Conservation (phyloP, 306 rosid genomes). For the Hylodesmum podocarpum region DNA sequence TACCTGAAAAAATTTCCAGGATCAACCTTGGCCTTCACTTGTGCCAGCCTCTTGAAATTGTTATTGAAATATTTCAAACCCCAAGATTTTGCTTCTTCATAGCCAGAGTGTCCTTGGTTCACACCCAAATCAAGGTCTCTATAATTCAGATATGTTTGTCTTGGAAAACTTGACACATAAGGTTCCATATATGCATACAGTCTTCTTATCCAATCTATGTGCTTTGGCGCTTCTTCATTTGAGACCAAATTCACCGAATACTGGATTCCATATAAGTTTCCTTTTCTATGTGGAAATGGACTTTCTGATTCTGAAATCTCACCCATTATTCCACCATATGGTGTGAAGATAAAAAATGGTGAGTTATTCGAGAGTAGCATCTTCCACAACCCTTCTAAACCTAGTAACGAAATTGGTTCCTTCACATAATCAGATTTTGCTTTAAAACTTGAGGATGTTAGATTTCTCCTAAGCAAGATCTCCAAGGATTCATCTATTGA, state of each 20-base stretch:
- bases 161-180: constrained; percentile 32
- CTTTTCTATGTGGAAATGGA: constrained; percentile 39
- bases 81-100: constrained; percentile 31
- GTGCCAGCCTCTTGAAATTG: constrained; percentile 42
- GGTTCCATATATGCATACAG: constrained; percentile 21
- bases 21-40: constrained; percentile 48
- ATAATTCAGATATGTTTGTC: constrained; percentile 33
- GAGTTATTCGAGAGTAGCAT: not conserved
- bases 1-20: constrained; percentile 44
- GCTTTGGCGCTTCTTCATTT: not conserved
- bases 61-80: constrained; percentile 32
- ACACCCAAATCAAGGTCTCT: constrained; percentile 44
- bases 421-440: constrained; percentile 40
- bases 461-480: constrained; percentile 29
- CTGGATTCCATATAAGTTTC: constrained; percentile 26
- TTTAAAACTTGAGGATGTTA: constrained; percentile 17
- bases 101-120: not conserved
- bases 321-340: constrained; percentile 45
- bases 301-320: constrained; percentile 30
- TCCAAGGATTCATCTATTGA: constrained; percentile 11
- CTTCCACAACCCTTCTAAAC: constrained; percentile 35
- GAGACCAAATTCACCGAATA: not conserved
- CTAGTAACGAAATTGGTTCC: constrained; percentile 17
- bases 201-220: constrained; percentile 14
- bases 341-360: not conserved